phyloP scores from a whole-genome alignment of 2,329 filamentous ascomycete species.

The Didymella glomerata region DNA sequence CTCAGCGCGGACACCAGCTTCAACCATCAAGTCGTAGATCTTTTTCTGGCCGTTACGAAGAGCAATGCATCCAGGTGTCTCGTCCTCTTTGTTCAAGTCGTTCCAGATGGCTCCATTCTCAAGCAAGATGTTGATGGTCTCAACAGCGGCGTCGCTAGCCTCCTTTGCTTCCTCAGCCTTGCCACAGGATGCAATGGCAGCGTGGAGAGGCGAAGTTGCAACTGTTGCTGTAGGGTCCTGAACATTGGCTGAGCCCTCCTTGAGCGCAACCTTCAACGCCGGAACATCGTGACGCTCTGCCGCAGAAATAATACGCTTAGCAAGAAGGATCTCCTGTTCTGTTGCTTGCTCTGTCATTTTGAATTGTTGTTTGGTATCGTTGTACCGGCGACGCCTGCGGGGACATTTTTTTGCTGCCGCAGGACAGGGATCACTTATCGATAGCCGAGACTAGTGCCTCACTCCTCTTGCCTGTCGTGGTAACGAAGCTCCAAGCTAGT shows the following conservation, averaged over 20 bases:
- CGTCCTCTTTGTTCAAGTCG: conserved; percentile 49
- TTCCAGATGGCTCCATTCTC: conserved; percentile 53
- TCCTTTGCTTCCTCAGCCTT: conserved; percentile 43
- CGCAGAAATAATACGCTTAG: conserved; percentile 49
- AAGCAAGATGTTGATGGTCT: conserved; percentile 45
- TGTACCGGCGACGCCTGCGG: conserved; percentile 1
- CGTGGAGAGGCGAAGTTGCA: conserved; percentile 48
- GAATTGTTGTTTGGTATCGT: conserved; percentile 5
- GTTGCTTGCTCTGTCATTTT: conserved; percentile 46
- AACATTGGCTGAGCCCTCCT: conserved; percentile 49
- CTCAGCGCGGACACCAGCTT: conserved; percentile 49
- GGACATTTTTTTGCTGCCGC: conserved; percentile 16
- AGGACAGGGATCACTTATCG: conserved; percentile 26
- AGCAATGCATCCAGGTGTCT: conserved; percentile 51
- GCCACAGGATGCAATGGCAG: conserved; percentile 46
- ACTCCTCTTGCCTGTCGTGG: conserved; percentile 21
- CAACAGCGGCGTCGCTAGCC: conserved; percentile 37
- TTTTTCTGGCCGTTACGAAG: conserved; percentile 44
- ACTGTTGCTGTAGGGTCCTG: conserved; percentile 47
- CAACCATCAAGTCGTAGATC: conserved; percentile 50
- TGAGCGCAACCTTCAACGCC: conserved; percentile 46
- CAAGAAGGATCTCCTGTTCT: conserved; percentile 48
- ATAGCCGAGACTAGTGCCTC: conserved; percentile 29
- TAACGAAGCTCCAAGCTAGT: neutral
- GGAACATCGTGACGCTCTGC: conserved; percentile 47